Conservation (phyloP, 2,329 filamentous ascomycete species). For the Colletotrichum sp. region DNA sequence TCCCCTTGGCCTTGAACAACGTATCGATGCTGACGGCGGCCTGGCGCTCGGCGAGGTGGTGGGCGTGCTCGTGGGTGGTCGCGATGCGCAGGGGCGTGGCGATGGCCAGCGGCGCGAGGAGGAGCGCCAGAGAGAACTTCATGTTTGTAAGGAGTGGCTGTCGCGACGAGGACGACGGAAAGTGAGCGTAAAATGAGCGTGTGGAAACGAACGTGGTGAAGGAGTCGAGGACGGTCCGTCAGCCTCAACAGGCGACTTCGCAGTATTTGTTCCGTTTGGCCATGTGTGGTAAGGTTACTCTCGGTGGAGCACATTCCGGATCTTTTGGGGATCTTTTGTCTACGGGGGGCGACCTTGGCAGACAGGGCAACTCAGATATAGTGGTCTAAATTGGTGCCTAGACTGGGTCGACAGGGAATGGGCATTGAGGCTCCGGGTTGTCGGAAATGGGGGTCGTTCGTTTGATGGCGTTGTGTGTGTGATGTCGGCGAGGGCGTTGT, state of each 20-base stretch:
- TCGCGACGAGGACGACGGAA: neutral
- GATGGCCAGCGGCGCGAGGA: constrained; percentile 42
- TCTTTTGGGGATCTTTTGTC: neutral
- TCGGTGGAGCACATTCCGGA: neutral
- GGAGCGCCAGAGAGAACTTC: constrained; percentile 33
- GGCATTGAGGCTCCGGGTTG: neutral
- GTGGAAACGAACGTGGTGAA: neutral
- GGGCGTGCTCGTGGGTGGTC: constrained; percentile 49
- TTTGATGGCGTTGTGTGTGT: neutral
- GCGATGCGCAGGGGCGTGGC: constrained; percentile 29
- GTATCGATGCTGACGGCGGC: constrained; percentile 53
- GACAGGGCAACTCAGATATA: neutral
- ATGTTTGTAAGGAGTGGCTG: constrained; percentile 3
- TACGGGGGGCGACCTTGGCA: neutral
- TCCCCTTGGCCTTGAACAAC: constrained; percentile 61
- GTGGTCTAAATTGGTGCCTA: neutral
- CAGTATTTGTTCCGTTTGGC: neutral
- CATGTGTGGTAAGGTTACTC: neutral
- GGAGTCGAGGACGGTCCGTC: neutral
- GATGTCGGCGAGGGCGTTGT: neutral
- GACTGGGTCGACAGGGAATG: neutral
- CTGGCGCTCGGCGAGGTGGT: constrained; percentile 43
- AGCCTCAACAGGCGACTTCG: neutral
- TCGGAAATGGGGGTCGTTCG: neutral
- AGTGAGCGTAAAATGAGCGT: neutral